Conservation (phyloP, 495 filamentous ascomycete genomes). For the Chaetomidium leptoderma region DNA sequence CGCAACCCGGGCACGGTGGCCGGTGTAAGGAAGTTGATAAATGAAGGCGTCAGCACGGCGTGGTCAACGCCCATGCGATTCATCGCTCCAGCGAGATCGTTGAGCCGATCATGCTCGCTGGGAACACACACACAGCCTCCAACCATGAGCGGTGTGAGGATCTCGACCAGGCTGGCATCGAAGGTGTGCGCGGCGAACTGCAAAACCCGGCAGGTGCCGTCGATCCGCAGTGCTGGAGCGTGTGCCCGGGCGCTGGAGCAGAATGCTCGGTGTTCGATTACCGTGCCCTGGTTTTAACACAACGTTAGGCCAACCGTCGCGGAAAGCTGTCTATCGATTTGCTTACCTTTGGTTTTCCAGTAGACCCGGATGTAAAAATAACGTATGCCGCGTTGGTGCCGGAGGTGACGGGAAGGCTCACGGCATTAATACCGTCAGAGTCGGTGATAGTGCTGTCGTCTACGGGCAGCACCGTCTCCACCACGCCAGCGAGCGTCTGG, state of each 20-base stretch:
- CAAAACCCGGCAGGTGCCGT: constrained; percentile 44
- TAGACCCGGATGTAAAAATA: constrained; percentile 59
- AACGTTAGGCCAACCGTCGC: no score
- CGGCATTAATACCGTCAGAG: not conserved
- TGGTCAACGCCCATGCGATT: constrained; percentile 25
- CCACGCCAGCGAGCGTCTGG: constrained; percentile 20
- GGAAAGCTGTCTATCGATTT: constrained; percentile 34
- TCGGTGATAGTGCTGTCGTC: constrained; percentile 13
- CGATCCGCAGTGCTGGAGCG: constrained; percentile 28
- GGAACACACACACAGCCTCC: constrained; percentile 42
- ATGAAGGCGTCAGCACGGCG: constrained; percentile 45
- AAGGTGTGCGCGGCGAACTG: constrained; percentile 63
- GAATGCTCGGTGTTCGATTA: constrained; percentile 43
- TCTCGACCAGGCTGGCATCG: constrained; percentile 56
- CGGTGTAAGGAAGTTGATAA: constrained; percentile 35
- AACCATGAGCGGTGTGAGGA: constrained; percentile 52
- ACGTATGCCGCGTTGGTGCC: constrained; percentile 40
- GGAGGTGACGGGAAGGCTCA: not conserved
- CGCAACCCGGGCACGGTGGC: constrained; percentile 15
- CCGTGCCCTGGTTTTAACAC: constrained; percentile 31
- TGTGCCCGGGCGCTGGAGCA: constrained; percentile 40
- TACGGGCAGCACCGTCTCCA: constrained; percentile 13
- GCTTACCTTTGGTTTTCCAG: constrained; percentile 50
- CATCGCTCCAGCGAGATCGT: constrained; percentile 30
- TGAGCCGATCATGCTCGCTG: constrained; percentile 30